Evolutionary conservation across 2,329 filamentous ascomycete genomes (phyloP).

Genomic region (Talaromyces sp.): DNA sequence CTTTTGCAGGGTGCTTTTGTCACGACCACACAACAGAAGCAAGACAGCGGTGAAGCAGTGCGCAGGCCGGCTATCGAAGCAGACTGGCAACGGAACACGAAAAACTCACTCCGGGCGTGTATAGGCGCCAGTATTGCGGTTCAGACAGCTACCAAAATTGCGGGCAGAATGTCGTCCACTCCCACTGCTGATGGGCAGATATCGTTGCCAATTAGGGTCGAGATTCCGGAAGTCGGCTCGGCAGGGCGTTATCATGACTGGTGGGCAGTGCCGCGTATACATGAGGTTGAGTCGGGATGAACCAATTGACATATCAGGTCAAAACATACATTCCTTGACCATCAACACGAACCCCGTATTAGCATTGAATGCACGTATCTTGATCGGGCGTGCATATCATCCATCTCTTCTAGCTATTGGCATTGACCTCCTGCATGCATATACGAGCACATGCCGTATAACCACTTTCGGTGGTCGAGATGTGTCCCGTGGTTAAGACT

Average conservation of each 20-base stretch:
- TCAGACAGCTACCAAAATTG: constrained; percentile 55
- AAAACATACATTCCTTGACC: background rate
- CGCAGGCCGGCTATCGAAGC: constrained; percentile 51
- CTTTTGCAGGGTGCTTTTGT: constrained; percentile 38
- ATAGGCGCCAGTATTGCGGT: constrained; percentile 67
- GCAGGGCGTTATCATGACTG: constrained; percentile 45
- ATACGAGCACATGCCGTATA: background rate
- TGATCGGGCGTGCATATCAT: background rate
- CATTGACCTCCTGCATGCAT: background rate
- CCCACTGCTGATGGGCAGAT: background rate
- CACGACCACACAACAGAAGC: background rate
- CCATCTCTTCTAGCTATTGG: background rate
- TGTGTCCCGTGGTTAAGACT: background rate
- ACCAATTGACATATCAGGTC: background rate
- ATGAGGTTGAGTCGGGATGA: constrained; percentile 11
- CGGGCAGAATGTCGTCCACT: constrained; percentile 26
- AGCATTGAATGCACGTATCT: background rate
- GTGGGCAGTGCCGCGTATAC: constrained; percentile 39
- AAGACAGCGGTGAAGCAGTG: constrained; percentile 5
- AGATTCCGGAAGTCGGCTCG: constrained; percentile 37
- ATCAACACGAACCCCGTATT: no score
- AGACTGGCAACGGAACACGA: constrained; percentile 59
- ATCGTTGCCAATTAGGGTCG: constrained; percentile 30
- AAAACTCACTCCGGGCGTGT: constrained; percentile 63
- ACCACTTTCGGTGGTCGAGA: background rate